These are phyloP conservation scores for Gliomastix tumulicola DNA, from an alignment of 2,329 filamentous ascomycete species.

Conservation along the genomic window DNA sequence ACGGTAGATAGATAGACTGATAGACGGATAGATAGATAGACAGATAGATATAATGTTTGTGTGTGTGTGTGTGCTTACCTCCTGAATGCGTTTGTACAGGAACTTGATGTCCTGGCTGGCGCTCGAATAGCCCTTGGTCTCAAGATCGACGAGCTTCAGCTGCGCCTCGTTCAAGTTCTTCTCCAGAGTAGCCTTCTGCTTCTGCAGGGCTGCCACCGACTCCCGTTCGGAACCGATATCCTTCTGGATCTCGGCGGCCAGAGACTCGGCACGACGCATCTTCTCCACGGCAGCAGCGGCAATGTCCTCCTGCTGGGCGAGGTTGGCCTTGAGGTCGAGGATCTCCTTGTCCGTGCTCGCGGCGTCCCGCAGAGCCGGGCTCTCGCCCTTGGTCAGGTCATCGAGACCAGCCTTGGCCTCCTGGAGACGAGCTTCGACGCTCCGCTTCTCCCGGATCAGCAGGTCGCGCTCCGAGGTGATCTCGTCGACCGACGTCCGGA, in stretches of 20 bases:
- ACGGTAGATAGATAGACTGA: too few relatives aligned
- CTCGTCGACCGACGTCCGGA: slow-evolving; percentile 82
- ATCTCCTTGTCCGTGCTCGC: slow-evolving; percentile 85
- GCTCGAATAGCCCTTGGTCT: slow-evolving; percentile 94
- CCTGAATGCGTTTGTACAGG: slow-evolving; percentile 87
- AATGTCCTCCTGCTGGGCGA: slow-evolving; percentile 92
- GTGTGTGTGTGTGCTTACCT: slow-evolving; percentile 64
- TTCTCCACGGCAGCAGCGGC: slow-evolving; percentile 89
- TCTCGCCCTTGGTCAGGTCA: slow-evolving; percentile 78
- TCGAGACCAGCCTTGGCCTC: slow-evolving; percentile 87
- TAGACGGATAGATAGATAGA: too few relatives aligned
- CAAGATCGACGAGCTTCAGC: slow-evolving; percentile 81
- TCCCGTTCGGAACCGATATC: slow-evolving; percentile 86
- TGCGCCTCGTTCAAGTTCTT: slow-evolving; percentile 88
- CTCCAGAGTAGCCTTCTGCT: slow-evolving; percentile 83
- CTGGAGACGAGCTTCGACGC: slow-evolving; percentile 73
- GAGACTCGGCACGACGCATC: slow-evolving; percentile 88
- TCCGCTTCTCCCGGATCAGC: slow-evolving; percentile 82
- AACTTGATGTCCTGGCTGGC: slow-evolving; percentile 94
- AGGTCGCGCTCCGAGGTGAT: slow-evolving; percentile 77
- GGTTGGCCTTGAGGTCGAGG: slow-evolving; percentile 77
- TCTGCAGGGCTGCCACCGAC: slow-evolving; percentile 71
- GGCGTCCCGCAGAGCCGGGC: slow-evolving; percentile 80
- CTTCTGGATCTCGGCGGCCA: slow-evolving; percentile 85
- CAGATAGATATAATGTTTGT: too few relatives aligned